Percentiles rank a stretch among this genome's conserved stretches.
Conservation (phyloP, 805 yeast species). For the Cyberlindnera xylosilytica region DNA sequence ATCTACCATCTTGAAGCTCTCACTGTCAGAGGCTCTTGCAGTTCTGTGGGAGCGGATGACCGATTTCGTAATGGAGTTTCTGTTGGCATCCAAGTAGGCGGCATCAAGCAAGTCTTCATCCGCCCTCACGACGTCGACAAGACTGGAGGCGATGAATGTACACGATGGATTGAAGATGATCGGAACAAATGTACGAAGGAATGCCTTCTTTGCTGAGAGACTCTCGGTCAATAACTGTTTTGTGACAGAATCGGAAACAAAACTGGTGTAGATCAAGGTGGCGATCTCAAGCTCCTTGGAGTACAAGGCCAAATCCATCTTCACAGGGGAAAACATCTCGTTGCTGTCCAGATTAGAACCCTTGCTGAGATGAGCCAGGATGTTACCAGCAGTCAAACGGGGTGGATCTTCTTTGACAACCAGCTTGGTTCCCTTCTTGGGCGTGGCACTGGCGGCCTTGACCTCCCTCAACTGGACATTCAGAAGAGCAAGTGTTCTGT, state of each 20-base stretch:
- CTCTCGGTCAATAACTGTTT: neutral
- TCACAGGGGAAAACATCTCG: neutral
- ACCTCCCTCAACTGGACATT: neutral
- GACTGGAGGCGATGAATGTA: neutral
- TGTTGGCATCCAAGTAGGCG: conserved; percentile 2
- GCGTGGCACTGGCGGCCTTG: neutral
- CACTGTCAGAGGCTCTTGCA: no score
- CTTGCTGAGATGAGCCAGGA: neutral
- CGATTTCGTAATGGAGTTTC: neutral
- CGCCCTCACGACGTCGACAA: neutral
- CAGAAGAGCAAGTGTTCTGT: neutral
- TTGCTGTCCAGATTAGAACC: no score
- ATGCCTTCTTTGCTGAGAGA: conserved; percentile 2
- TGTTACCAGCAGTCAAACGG: no score
- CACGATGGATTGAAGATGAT: neutral
- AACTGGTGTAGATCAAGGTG: neutral
- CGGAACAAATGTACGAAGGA: conserved; percentile 2
- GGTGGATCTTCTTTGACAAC: no score
- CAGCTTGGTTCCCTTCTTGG: no score
- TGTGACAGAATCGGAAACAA: neutral
- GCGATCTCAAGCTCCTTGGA: neutral
- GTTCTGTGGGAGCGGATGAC: no score
- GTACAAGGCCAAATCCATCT: neutral
- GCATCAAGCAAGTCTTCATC: conserved; percentile 4
- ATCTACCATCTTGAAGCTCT: no score